Percentiles rank a stretch among this genome's conserved stretches.
phyloP scores from a whole-genome alignment of 2,329 filamentous ascomycete genomes.

The Mariannaea sp. region DNA sequence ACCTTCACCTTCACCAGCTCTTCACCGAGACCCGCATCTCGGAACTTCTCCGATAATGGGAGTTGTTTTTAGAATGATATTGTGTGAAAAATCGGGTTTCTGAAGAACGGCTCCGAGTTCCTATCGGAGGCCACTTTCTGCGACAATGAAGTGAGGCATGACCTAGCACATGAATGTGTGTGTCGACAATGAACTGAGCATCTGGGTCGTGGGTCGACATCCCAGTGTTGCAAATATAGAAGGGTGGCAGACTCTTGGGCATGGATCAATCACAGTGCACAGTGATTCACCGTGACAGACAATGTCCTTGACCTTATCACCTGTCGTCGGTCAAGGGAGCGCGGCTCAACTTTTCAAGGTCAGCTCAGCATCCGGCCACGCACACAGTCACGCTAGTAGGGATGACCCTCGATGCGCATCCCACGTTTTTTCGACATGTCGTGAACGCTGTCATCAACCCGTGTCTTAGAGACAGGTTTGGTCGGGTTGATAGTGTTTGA shows the following conservation, averaged over 20 bases:
- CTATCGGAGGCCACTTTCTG: slow-evolving; percentile 40
- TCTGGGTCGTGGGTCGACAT: slow-evolving; percentile 36
- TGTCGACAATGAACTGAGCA: slow-evolving; percentile 38
- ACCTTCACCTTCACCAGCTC: slow-evolving; percentile 35
- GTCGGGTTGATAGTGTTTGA: not conserved
- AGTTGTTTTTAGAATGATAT: slow-evolving; percentile 29
- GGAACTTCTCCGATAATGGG: slow-evolving; percentile 34
- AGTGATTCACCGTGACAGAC: slow-evolving; percentile 1
- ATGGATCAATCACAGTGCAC: slow-evolving; percentile 13
- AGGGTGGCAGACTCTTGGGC: slow-evolving; percentile 27
- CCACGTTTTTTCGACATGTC: slow-evolving; percentile 24
- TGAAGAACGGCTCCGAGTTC: slow-evolving; percentile 34
- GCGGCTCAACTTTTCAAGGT: slow-evolving; percentile 21
- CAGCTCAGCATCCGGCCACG: slow-evolving; percentile 21
- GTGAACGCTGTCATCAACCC: slow-evolving; percentile 1
- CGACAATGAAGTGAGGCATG: slow-evolving; percentile 35
- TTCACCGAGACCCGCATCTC: slow-evolving; percentile 29
- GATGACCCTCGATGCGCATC: slow-evolving; percentile 23
- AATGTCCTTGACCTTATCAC: slow-evolving; percentile 20
- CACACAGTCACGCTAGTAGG: slow-evolving; percentile 30
- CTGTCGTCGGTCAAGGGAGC: slow-evolving; percentile 13
- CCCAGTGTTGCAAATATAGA: slow-evolving; percentile 34
- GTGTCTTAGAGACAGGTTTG: not conserved
- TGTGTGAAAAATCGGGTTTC: slow-evolving; percentile 30
- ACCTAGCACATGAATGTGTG: slow-evolving; percentile 41